These are phyloP conservation scores for Saccharomyces hybrid DNA, from an alignment of 1,139 yeast genomes.

Conservation along the genomic window DNA sequence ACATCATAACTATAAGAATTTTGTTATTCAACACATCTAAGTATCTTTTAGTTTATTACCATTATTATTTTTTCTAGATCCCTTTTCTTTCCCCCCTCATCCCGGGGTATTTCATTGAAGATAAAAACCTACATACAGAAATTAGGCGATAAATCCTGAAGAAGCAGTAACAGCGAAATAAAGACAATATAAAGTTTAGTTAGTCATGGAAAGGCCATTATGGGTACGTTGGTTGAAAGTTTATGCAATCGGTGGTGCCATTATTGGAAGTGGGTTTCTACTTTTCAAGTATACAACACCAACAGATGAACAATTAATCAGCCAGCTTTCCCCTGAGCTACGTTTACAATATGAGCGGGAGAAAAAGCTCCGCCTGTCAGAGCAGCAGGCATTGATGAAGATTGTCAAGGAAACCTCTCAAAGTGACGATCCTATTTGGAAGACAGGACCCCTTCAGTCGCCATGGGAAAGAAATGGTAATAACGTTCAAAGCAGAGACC, in stretches of 20 bases:
- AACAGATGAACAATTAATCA: conserved; percentile 70
- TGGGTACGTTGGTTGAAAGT: conserved; percentile 57
- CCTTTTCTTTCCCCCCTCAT: background rate
- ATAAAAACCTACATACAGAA: background rate
- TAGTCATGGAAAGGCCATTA: conserved; percentile 37
- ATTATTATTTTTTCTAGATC: background rate
- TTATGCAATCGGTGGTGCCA: conserved; percentile 50
- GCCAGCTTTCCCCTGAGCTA: conserved; percentile 73
- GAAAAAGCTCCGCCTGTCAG: conserved; percentile 53
- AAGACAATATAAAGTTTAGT: background rate
- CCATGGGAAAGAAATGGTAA: conserved; percentile 50
- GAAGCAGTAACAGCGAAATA: background rate
- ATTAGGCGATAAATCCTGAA: background rate
- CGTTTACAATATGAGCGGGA: conserved; percentile 68
- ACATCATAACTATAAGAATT: too few relatives aligned
- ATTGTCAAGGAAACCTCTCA: conserved; percentile 55
- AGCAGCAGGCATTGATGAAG: conserved; percentile 59
- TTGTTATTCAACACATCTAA: too few relatives aligned
- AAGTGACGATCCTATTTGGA: conserved; percentile 74
- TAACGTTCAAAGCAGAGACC: conserved; percentile 23
- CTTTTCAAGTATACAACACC: conserved; percentile 70
- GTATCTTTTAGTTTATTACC: background rate
- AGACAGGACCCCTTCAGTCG: conserved; percentile 58
- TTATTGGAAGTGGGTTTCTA: conserved; percentile 61
- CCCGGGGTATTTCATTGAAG: background rate